Evolutionary conservation across 768 basidiomycete species (phyloP).

Genomic region (Tephrocybe sp.): DNA sequence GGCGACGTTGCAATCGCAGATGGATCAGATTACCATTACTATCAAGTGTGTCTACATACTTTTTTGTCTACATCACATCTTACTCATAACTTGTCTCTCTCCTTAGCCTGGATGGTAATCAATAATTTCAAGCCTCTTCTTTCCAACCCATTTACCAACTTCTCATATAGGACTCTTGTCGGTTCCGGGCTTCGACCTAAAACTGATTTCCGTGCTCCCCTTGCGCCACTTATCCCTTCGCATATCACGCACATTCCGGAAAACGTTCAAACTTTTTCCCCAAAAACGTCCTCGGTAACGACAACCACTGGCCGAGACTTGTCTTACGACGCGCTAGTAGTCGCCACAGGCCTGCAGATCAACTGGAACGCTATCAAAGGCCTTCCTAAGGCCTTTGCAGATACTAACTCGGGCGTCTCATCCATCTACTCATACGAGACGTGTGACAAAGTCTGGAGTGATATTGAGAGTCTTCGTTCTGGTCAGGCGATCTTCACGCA

Average conservation of each 20-base stretch:
- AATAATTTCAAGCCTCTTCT: neutral
- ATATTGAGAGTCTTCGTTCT: conserved; percentile 69
- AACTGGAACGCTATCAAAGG: conserved; percentile 80
- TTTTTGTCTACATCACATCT: neutral
- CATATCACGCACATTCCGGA: conserved; percentile 72
- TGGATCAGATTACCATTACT: conserved; percentile 77
- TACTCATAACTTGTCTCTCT: conserved; percentile 5
- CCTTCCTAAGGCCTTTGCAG: conserved; percentile 70
- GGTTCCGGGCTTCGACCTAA: conserved; percentile 83
- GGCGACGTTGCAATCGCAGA: conserved; percentile 90
- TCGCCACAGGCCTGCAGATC: conserved; percentile 85
- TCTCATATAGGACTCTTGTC: conserved; percentile 73
- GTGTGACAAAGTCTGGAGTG: conserved; percentile 85
- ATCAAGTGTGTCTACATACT: conserved; percentile 51
- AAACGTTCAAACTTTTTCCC: conserved; percentile 72
- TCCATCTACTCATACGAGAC: conserved; percentile 91
- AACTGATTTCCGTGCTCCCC: conserved; percentile 59
- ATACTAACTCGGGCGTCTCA: conserved; percentile 78
- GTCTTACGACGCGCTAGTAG: conserved; percentile 82
- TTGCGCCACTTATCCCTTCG: conserved; percentile 69
- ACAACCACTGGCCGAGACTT: conserved; percentile 68
- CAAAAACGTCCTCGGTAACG: conserved; percentile 67
- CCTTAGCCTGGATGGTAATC: conserved; percentile 83
- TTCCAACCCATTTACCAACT: neutral
- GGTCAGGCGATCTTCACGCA: conserved; percentile 95